Base-by-base conservation (phyloP, 2,329 filamentous ascomycete species). In the Aspergillus sp. region DNA sequence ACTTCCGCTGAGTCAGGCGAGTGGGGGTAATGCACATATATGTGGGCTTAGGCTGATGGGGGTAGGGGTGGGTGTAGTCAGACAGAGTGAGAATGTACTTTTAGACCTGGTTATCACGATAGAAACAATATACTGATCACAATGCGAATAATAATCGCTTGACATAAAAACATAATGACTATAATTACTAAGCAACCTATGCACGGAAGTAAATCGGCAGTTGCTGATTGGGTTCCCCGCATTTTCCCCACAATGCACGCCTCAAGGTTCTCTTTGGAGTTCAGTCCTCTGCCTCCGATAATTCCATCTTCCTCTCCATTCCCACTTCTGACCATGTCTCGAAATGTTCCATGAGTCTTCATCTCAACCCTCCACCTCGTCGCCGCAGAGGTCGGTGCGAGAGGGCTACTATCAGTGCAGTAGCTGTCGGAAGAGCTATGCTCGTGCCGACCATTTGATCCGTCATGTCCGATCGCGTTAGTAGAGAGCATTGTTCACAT, bases 341-440 rank as follows among this genome's bases (percentile, higher is more conserved):
- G 40, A 13, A 42, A 61, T 61, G 59, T 48, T 53, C 41, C 41
- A 51, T 41, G 51, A 56, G 13, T 45, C 52, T 26, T 47, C 53
- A 40, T 43, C 49, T 11, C 45, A 47, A 11, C 24, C 41, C 7
- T 54, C 49, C 2, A 42, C 49, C n/a, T 52, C 51, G 26, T 55
- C 53, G 13, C 53, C 53, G 14, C 41, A 42, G 26, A 33, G 51
- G 5, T 50, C 55, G 16, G 59, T 56, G 17, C 59, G 57, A 6
- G 57, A 58, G 22, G 64, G 60, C 4, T 66, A 65, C 43, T 80
- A 79, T 59, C 76, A 78, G 60, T 82, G 79, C 59, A 76, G 76
- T 54, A 76, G 76, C 48, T 82, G 79, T 63, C 73, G 74, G 53
- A 78, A 76, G 46, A 76, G 71, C 49, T 82, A 81, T 63, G 76